Evolutionary conservation across 2,329 filamentous ascomycete species (phyloP), one percentile per base, ranked within the genome.

Genomic region (Endoconidiophora laricicola): DNA sequence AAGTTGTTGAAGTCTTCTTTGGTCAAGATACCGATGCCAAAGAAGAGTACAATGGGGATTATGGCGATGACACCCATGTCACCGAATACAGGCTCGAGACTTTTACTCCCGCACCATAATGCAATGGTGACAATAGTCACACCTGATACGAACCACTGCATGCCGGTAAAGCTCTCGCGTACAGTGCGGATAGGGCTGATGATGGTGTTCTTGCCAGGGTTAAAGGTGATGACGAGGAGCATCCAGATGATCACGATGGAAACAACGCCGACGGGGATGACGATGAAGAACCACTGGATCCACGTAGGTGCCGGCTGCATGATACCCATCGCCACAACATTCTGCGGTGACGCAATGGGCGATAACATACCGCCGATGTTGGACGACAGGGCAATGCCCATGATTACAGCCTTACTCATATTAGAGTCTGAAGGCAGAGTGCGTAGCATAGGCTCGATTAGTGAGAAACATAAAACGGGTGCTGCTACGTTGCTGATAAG

Each of bases 1-100:
- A 98, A 98, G 65, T 98, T 98, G 71, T 98, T 98, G 63, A 98
- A 98, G 66, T 98, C 91, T 66, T 96, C 91, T 66, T 96, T 98
- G 45, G 88, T 96, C 29, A 98, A 72, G 57, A 96, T 90, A 9
- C 91, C 91, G 2, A 87, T 88, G 49, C 91, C 91, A 59, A 98
- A 98, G 73, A 98, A 98, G 40, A 95, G 72, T 2, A 94, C 83
- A 47, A 98, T 82, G 4, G 91, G 91, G 54, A 98, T 86, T 61
- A 98, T 94, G 52, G 91, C 93, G 40, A 98, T 84, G 48, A 98
- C 88, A 48, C 91, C 91, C 91, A 98, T 98, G 61, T 98, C 90
- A 49, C 91, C 91, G 60, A 98, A 95, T 0, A 90, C 67, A 54
- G 73, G 67, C 60, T 96, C 86, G 6, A 98, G 74, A 60, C 91